Base-by-base conservation (phyloP, 2,329 filamentous ascomycete species). In the Mycogone perniciosa region DNA sequence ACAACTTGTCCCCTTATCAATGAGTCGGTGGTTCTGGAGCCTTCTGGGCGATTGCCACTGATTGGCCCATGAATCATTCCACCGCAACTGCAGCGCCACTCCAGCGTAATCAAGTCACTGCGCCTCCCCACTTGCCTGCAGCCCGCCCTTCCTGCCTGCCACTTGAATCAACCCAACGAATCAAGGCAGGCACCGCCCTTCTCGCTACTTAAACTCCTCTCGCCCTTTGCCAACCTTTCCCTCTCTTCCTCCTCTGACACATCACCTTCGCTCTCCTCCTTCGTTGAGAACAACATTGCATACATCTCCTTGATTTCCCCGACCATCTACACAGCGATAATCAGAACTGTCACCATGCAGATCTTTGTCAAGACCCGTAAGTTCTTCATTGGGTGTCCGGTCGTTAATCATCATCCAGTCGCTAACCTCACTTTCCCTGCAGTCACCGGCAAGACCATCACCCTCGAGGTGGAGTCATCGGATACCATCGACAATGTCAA, bases 401-500 rank as follows among this genome's bases (percentile, higher is more conserved):
- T 3, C 55, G 57, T 37, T 53, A 62, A n/a, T 35, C 9, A 35
- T 38, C 30, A 20, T 20, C 31, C 31, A 30, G 20, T 20, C 3
- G 20, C 20, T 20, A 20, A 20, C 20, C 20, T 20, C 20, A 20
- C 20, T 20, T 20, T 20, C 20, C 20, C 20, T 20, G 86, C 52
- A 72, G 71, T 96, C 65, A 96, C 91, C 72, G 90, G 90, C 65
- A 71, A 71, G 69, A 71, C 68, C 57, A 71, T 71, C 60, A 71
- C 69, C 51, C 67, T 71, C 38, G 76, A 95, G 75, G 89, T 95
- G 5, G 89, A 95, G 70, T 90, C 86, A 0, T 88, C 83, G 2
- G 91, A 96, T 65, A 96, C 91, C 45, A 96, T 96, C 72, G 91
- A 96, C 77, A 96, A 96, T 57, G 92, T 96, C 33, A 96, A 97